Conservation (phyloP, 2,329 filamentous ascomycete genomes). For the Fusarium sp. region DNA sequence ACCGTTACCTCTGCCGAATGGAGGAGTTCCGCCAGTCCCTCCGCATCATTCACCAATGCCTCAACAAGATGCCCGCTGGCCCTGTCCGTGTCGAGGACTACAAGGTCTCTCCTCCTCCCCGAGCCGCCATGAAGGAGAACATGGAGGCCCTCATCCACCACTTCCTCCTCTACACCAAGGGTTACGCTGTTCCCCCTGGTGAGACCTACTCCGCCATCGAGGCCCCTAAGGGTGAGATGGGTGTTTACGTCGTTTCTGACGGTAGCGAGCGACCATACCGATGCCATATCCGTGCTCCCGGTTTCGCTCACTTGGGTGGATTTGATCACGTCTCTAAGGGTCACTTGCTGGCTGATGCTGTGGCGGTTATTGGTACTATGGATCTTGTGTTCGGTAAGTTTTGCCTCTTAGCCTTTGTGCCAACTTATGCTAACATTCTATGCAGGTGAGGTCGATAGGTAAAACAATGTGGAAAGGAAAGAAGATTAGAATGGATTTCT, state of each 20-base stretch:
- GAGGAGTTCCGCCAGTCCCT: constrained; percentile 99
- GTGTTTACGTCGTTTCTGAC: constrained; percentile 94
- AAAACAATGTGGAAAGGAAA: constrained; percentile 49
- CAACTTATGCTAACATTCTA: constrained; percentile 52
- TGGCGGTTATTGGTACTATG: constrained; percentile 93
- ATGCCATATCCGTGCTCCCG: constrained; percentile 96
- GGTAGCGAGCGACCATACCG: constrained; percentile 96
- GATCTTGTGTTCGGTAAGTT: constrained; percentile 86
- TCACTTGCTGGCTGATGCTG: constrained; percentile 93
- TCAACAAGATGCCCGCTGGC: constrained; percentile 98
- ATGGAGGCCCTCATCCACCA: constrained; percentile 99
- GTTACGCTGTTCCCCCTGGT: constrained; percentile 94
- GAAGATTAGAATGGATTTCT: constrained; percentile 49
- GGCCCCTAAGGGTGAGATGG: constrained; percentile 99
- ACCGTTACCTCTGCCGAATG: constrained; percentile 98
- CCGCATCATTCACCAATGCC: constrained; percentile 97
- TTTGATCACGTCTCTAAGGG: constrained; percentile 95
- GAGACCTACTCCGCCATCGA: constrained; percentile 99
- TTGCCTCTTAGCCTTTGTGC: not conserved
- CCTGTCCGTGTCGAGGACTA: constrained; percentile 98
- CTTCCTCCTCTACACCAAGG: constrained; percentile 98
- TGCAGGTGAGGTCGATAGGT: constrained; percentile 71
- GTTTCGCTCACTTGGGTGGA: constrained; percentile 92
- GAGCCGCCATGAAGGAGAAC: constrained; percentile 99
- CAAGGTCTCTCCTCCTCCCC: constrained; percentile 96